These are phyloP conservation scores for Rhizophagus sp. DNA, from an alignment of 192 early-diverging fungal species.

Conservation along the genomic window DNA sequence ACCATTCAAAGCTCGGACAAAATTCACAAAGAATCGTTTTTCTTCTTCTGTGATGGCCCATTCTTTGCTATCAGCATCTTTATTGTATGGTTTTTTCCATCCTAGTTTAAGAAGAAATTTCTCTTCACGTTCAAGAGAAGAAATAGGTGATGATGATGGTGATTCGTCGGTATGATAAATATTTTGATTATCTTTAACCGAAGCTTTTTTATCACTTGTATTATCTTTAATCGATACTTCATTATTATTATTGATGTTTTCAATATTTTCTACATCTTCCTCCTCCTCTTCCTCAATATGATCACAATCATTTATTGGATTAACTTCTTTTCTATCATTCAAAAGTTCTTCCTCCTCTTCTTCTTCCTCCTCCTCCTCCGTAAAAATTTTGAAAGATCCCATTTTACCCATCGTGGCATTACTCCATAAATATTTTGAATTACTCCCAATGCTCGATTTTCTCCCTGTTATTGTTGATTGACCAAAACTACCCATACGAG, in stretches of 20 bases:
- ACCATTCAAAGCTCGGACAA: slow-evolving; percentile 18
- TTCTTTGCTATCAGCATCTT: not conserved
- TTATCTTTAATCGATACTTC: no score
- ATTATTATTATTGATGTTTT: no score
- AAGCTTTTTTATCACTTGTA: not conserved
- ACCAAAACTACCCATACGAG: not conserved
- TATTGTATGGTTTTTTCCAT: slow-evolving; percentile 21
- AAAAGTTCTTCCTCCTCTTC: not conserved
- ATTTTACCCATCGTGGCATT: slow-evolving; percentile 18
- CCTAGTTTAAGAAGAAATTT: slow-evolving; percentile 20
- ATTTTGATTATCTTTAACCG: not conserved
- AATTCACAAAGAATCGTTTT: slow-evolving; percentile 14
- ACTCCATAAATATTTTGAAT: slow-evolving; percentile 16
- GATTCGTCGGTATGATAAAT: not conserved
- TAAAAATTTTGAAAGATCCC: slow-evolving; percentile 15
- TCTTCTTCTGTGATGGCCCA: slow-evolving; percentile 28
- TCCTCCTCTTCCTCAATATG: slow-evolving; percentile 20
- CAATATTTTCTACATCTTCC: not conserved
- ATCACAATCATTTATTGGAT: not conserved
- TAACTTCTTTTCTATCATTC: slow-evolving; percentile 8
- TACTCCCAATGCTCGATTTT: not conserved
- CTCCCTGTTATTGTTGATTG: not conserved
- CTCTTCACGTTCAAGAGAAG: slow-evolving; percentile 21
- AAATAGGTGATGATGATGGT: not conserved
- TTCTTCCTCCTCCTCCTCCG: not conserved